Evolutionary conservation across 768 basidiomycete species (phyloP).

Genomic region (Tricholoma bakamatsutake): DNA sequence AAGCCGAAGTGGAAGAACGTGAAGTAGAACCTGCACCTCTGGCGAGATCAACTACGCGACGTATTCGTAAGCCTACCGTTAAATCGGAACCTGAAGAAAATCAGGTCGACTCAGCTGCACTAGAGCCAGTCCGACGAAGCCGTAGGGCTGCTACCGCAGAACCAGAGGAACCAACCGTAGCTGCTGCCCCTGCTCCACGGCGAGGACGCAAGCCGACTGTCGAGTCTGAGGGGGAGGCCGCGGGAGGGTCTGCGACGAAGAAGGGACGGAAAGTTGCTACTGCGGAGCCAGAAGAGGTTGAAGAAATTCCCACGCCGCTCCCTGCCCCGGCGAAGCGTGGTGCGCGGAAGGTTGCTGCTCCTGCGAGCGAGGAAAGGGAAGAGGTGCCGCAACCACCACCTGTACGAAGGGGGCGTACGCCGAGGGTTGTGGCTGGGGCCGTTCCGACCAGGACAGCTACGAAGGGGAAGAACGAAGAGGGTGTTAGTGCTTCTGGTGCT

Average conservation of each 20-base stretch:
- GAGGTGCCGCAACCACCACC: conserved; percentile 1
- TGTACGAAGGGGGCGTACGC: conserved; percentile 7
- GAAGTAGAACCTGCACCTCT: background rate
- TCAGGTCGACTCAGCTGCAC: background rate
- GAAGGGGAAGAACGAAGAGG: conserved; percentile 3
- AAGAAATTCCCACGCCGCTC: background rate
- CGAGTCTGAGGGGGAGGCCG: conserved; percentile 12
- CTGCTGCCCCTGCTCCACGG: conserved; percentile 3
- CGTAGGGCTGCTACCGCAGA: conserved; percentile 18
- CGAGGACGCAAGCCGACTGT: conserved; percentile 16
- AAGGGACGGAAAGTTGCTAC: conserved; percentile 17
- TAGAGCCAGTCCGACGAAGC: conserved; percentile 9
- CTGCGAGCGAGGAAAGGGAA: background rate
- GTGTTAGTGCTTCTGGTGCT: conserved; percentile 6
- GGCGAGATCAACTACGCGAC: conserved; percentile 14
- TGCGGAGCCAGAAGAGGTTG: conserved; percentile 1
- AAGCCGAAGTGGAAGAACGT: background rate
- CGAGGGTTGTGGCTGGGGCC: background rate
- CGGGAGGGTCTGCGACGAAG: background rate
- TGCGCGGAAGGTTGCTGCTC: conserved; percentile 3
- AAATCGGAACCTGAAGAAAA: conserved; percentile 11
- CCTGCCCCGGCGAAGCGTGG: conserved; percentile 3
- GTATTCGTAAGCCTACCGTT: conserved; percentile 18
- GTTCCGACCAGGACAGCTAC: background rate
- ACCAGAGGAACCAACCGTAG: conserved; percentile 14